Evolutionary conservation across 1,284 basidiomycete species (phyloP), one percentile per base, ranked within the genome.

Genomic region (Rhodotorula sp.): DNA sequence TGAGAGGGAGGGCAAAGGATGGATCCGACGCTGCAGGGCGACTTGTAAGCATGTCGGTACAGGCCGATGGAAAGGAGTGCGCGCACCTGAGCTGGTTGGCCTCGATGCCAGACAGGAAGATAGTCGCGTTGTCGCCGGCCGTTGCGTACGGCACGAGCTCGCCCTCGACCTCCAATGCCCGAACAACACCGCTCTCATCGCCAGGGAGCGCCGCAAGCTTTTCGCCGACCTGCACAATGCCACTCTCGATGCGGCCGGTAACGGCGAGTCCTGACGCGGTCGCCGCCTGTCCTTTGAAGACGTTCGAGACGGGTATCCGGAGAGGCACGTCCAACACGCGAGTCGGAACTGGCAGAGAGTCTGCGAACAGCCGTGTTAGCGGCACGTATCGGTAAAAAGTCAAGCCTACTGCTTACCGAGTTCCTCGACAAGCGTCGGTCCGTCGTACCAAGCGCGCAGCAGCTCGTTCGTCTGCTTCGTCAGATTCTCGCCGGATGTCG

Each of bases 161-260:
- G 34, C 90, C 88, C 74, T 98, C 94, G 13, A 88, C 83, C 77
- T 95, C 90, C 75, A 99, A 94, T 0, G 87, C 94, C 83, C 88
- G 88, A 0, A 99, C 90, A 24, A 89, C 81, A 0, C 89, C 92
- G 2, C 85, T 89, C 78, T 95, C 94, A 78, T 98, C 94, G 8
- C 95, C 96, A 0, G 96, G 96, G 0, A 96, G 83, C 48, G 93
- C 87, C 46, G 92, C 85, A 32, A 99, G 76, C 34, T 86, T 84
- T 81, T 99, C 95, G 8, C 96, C 95, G 11, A 94, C 89, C 81
- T 97, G 94, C 1, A 98, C 85, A 34, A 98, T 83, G 19, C 95
- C 95, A 55, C 88, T 88, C 68, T 89, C 90, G 46, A 99, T 82
- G 47, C 94, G 84, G n/a, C 95, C 96, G 32, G 89, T 87, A 0